Evolutionary conservation across 805 yeast genomes (phyloP), one percentile per base, ranked within the genome.

Genomic region (Suhomyces canberraensis): DNA sequence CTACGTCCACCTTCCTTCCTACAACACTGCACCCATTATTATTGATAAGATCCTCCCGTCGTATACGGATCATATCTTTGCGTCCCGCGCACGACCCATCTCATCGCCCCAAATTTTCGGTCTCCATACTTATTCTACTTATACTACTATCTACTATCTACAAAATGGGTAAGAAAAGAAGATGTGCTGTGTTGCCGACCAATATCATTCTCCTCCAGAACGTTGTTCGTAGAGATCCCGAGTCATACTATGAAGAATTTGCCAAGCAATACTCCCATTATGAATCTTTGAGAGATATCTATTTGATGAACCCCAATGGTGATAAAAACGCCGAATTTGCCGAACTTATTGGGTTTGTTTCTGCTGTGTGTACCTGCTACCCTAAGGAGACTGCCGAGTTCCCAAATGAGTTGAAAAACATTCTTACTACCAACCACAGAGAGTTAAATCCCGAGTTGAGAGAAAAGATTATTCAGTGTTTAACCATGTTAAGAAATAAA

Each of bases 101-200:
- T 20, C 22, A 20, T 20, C 22, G 22, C 22, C 22, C 22, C 9
- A 20, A 20, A 20, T 20, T 20, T 20, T 20, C 22, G 8, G 9
- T 9, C 22, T 9, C 7, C 9, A 20, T 20, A 20, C 22, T 9
- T 7, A 7, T 9, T 20, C 22, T 20, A 20, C 22, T 20, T 9
- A 27, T 11, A 29, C 24, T n/a, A n/a, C n/a, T n/a, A n/a, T n/a
- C n/a, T n/a, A 24, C 24, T 16, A 29, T 19, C 20, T 18, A 21
- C 16, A 33, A 19, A 25, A 91, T 91, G 98, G 95, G 77, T 24
- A 86, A 82, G 61, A 76, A 81, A 60, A 81, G 85, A 65, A 85
- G 96, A 75, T 93, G 96, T 18, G 96, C 97, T 31, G 75, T 90
- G 39, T 69, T 91, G 56, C 98, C 98, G 8, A 85, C 89, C 14